Base-by-base conservation (phyloP, 345 rosid genomes). In the Lepidium aucheri region DNA sequence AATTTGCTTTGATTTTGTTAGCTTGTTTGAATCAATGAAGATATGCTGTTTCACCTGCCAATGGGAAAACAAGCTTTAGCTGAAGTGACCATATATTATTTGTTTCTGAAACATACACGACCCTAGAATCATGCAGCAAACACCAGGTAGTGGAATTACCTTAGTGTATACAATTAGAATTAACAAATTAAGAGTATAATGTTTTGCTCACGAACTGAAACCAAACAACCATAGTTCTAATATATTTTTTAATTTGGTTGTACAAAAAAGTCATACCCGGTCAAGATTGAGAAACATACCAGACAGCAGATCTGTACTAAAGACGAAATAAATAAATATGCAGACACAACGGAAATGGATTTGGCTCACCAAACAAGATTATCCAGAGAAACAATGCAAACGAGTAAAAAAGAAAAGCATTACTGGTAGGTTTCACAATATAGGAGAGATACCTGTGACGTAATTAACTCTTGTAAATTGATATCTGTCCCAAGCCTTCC, bases 1-100 rank as follows among this genome's bases (percentile, higher is more conserved):
- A 64, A 93, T 78, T 85, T 86, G 98, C 70, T 87, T 88, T 50
- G 98, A 93, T 72, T 90, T 93, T 67, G 82, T 82, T 77, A 84
- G 76, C 75, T 74, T 76, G 78, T 93, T 93, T 11, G 88, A 81
- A 53, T 82, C 85, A 5, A 75, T 67, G 69, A 93, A 85, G 81
- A 93, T 79, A 77, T 84, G 82, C 49, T 81, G 73, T 84, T 85
- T 79, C 57, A 85, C 93, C 98, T 93, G 90, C 78, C 39, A 56
- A 53, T 41, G 42, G 47, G 44, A 14, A 65, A 14, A 52, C 67
- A 56, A 68, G 53, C 40, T 52, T 67, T 68, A 67, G 59, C 44
- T 22, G 61, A 50, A 44, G 43, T 33, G 42, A 52, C 35, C 18
- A 51, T 10, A 36, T 28, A 15, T 60, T 60, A 24, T 52, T 33